Conservation (phyloP, 169 alveolate genomes). For the Eimeria maxima region DNA sequence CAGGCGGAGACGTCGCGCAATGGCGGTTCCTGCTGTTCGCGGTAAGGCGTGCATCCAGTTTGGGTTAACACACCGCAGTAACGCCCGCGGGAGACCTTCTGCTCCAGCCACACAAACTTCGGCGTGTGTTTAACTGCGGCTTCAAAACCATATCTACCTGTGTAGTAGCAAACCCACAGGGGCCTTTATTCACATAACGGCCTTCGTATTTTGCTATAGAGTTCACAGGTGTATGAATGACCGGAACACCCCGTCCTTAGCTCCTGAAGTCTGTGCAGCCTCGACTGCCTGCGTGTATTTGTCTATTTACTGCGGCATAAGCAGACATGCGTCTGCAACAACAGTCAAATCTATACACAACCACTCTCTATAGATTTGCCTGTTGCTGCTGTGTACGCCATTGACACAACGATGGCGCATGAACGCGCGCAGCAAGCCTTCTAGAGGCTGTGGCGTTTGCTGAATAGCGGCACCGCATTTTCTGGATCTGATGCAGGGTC, state of each 20-base stretch:
- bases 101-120: neutral
- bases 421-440: neutral
- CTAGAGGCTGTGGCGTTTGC: neutral
- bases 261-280: neutral
- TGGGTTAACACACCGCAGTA: neutral
- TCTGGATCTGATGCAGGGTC: neutral
- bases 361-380: neutral
- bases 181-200: neutral
- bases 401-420: neutral
- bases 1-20: conserved; percentile 33
- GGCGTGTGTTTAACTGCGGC: neutral
- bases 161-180: neutral
- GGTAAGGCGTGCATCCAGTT: neutral
- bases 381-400: neutral
- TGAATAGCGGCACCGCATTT: neutral
- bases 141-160: neutral
- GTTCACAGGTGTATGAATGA: neutral
- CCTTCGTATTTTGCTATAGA: neutral
- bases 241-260: neutral
- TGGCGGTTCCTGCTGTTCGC: neutral
- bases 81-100: neutral
- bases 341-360: neutral
- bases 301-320: neutral
- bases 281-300: neutral
- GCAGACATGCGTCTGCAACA: neutral